These are phyloP conservation scores for Pseudogymnoascus sp. DNA, from an alignment of 2,329 filamentous ascomycete genomes.

Conservation along the genomic window DNA sequence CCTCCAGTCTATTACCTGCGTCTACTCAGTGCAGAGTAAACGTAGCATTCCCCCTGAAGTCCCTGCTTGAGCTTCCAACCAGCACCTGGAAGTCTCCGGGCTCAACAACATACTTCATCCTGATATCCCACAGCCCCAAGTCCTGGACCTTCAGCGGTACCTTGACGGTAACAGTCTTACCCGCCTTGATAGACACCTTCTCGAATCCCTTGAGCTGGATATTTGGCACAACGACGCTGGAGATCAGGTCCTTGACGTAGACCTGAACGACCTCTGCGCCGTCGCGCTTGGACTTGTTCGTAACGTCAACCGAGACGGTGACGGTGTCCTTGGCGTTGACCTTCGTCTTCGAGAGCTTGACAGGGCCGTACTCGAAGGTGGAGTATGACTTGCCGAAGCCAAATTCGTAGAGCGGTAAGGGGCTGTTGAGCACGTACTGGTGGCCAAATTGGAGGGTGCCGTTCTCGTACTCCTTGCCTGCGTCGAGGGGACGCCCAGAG, in stretches of 20 bases:
- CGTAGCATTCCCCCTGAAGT: constrained; percentile 47
- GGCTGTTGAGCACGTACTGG: constrained; percentile 71
- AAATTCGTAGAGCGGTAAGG: constrained; percentile 74
- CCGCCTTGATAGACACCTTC: constrained; percentile 52
- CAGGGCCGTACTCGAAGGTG: constrained; percentile 45
- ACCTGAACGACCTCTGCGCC: constrained; percentile 49
- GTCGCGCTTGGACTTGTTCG: constrained; percentile 47
- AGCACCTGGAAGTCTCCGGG: constrained; percentile 56
- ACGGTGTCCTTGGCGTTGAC: constrained; percentile 37
- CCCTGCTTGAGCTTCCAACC: constrained; percentile 51
- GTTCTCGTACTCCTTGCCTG: constrained; percentile 63
- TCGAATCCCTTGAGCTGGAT: constrained; percentile 62
- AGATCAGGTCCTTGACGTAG: constrained; percentile 43
- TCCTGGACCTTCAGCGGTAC: constrained; percentile 57
- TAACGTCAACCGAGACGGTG: constrained; percentile 45
- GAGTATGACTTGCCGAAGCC: constrained; percentile 72
- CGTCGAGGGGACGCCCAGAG: constrained; percentile 67
- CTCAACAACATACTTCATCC: constrained; percentile 67
- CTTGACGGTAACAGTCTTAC: constrained; percentile 43
- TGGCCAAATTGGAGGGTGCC: constrained; percentile 76
- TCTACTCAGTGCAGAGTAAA: constrained; percentile 37
- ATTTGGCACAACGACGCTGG: constrained; percentile 56
- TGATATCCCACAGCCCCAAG: constrained; percentile 63
- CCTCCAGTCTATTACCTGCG: not conserved
- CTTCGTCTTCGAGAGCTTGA: constrained; percentile 34